Percentiles rank a stretch among this genome's conserved stretches.
Conservation (phyloP, 2,329 filamentous ascomycete species). For the Cladosporium sp. region DNA sequence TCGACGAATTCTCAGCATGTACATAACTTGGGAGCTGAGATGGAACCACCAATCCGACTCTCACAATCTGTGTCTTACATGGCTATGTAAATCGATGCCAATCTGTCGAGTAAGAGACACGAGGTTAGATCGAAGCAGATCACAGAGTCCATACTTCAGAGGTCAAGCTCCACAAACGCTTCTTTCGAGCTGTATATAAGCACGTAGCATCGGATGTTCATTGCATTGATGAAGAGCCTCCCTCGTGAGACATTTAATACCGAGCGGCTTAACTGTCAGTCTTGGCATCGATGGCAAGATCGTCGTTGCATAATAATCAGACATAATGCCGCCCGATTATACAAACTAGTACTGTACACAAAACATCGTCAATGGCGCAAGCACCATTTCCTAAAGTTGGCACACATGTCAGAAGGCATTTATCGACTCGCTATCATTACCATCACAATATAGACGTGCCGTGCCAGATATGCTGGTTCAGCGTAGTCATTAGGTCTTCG, state of each 20-base stretch:
- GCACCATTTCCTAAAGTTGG: not conserved
- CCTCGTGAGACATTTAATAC: not conserved
- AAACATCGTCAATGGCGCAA: not conserved
- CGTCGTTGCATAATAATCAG: not conserved
- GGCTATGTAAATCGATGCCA: not conserved
- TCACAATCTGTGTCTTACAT: not conserved
- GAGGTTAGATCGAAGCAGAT: not conserved
- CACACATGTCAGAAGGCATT: not conserved
- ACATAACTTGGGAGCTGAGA: not conserved
- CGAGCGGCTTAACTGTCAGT: not conserved
- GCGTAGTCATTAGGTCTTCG: not conserved
- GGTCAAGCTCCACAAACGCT: not conserved
- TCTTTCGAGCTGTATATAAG: not conserved
- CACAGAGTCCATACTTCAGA: not conserved
- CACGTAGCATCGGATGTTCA: not conserved
- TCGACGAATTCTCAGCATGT: not conserved
- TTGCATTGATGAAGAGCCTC: not conserved
- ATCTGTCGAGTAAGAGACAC: not conserved
- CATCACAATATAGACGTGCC: not conserved
- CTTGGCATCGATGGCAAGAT: not conserved
- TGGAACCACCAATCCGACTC: not conserved
- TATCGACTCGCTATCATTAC: not conserved
- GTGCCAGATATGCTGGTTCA: not conserved
- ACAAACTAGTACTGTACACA: not conserved
- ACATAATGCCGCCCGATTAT: not conserved